phyloP scores from a whole-genome alignment of 495 filamentous ascomycete species.

The Penicillium soppii region DNA sequence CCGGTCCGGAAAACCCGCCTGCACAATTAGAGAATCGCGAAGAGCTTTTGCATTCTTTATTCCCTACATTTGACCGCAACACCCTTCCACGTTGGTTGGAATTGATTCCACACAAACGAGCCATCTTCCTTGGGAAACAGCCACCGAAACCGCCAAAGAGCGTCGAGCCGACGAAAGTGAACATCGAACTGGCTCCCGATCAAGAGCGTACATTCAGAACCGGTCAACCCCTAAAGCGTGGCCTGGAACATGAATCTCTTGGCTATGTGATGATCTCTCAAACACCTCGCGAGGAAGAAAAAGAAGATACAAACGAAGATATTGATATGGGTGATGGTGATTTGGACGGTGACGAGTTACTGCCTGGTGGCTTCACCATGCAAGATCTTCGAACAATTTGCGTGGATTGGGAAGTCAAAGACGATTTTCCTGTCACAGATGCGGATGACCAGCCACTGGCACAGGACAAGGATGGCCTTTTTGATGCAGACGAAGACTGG shows the following conservation, averaged over 20 bases:
- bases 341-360: slow-evolving; percentile 43
- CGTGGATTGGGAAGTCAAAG: slow-evolving; percentile 73
- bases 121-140: slow-evolving; percentile 65
- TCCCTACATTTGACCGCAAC: slow-evolving; percentile 67
- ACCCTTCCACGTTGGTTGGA: slow-evolving; percentile 67
- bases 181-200: slow-evolving; percentile 77
- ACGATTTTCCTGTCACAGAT: slow-evolving; percentile 37
- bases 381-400: slow-evolving; percentile 78
- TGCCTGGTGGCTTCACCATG: slow-evolving; percentile 64
- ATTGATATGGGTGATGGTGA: slow-evolving; percentile 61
- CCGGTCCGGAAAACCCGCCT: slow-evolving; percentile 47
- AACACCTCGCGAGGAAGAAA: slow-evolving; percentile 48
- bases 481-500: slow-evolving; percentile 51
- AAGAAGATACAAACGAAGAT: slow-evolving; percentile 56
- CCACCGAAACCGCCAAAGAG: slow-evolving; percentile 75
- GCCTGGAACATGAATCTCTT: slow-evolving; percentile 53
- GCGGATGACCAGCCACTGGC: slow-evolving; percentile 21
- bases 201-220: slow-evolving; percentile 78
- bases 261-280: slow-evolving; percentile 59
- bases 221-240: slow-evolving; percentile 53
- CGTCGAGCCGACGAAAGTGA: slow-evolving; percentile 80
- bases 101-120: slow-evolving; percentile 71
- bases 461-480: slow-evolving; percentile 13
- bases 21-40: slow-evolving; percentile 62
- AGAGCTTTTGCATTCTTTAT: slow-evolving; percentile 66